Percentiles rank a stretch among this genome's conserved stretches.
These are phyloP conservation scores for Terana coerulea DNA, from an alignment of 768 basidiomycete species.

Conservation along the genomic window DNA sequence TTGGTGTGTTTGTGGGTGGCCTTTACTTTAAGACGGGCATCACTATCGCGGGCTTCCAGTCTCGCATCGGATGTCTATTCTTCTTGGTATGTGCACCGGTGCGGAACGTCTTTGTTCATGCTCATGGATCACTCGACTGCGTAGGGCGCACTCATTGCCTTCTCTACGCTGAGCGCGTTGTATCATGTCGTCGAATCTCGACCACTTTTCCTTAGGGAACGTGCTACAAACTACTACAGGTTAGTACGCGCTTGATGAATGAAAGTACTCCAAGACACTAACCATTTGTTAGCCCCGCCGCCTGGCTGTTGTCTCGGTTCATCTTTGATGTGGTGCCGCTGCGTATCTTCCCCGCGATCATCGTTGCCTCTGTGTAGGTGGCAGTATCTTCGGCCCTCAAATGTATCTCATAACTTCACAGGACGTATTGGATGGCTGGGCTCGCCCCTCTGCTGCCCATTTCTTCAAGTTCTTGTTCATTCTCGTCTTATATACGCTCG, in stretches of 20 bases:
- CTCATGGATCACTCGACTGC: neutral
- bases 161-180: conserved; percentile 85
- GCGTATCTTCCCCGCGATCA: conserved; percentile 83
- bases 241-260: conserved; percentile 19
- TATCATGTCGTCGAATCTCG: conserved; percentile 84
- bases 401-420: conserved; percentile 22
- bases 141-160: conserved; percentile 86
- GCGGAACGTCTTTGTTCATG: neutral
- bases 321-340: conserved; percentile 89
- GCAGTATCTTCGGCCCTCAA: neutral
- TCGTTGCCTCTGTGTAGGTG: conserved; percentile 78
- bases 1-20: conserved; percentile 91
- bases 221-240: conserved; percentile 86
- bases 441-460: conserved; percentile 70
- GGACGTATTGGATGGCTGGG: conserved; percentile 96
- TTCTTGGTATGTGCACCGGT: conserved; percentile 81
- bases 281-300: conserved; percentile 58
- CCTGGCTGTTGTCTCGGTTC: conserved; percentile 88
- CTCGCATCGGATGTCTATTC: conserved; percentile 90
- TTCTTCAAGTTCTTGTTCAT: conserved; percentile 97
- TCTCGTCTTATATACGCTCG: conserved; percentile 78
- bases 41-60: conserved; percentile 91
- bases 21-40: conserved; percentile 78
- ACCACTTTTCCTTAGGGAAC: conserved; percentile 85
- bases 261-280: neutral